Evolutionary conservation across 768 basidiomycete genomes (phyloP).

Genomic region (Lepiota venenata): DNA sequence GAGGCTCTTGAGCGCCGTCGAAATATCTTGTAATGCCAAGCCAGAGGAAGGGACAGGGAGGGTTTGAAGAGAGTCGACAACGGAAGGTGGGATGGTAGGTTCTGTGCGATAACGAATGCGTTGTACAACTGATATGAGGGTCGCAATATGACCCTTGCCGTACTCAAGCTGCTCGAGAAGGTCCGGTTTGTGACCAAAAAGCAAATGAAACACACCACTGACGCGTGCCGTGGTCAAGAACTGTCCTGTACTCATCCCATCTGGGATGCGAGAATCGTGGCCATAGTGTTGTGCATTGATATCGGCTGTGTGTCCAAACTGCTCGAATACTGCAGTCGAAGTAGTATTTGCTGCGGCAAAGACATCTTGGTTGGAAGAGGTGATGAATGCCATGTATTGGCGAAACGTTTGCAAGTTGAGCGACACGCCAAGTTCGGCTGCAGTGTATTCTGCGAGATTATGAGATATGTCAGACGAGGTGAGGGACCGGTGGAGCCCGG

Average conservation of each 20-base stretch:
- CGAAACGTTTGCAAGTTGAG: background rate
- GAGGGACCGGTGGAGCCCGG: no score
- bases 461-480: no score
- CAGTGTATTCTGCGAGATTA: no score
- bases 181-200: slow-evolving; percentile 5
- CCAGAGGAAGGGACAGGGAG: no score
- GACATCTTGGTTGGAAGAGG: background rate
- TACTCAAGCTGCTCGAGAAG: background rate
- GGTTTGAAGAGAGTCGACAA: no score
- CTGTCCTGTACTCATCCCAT: slow-evolving; percentile 2
- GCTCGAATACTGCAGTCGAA: slow-evolving; percentile 3
- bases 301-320: slow-evolving; percentile 11
- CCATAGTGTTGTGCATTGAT: slow-evolving; percentile 16
- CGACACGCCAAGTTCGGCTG: background rate
- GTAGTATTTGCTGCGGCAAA: background rate
- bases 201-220: slow-evolving; percentile 15
- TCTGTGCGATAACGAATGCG: background rate
- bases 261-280: slow-evolving; percentile 7
- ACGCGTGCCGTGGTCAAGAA: slow-evolving; percentile 11
- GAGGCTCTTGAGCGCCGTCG: no score
- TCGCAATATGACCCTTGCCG: background rate
- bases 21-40: background rate
- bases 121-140: background rate
- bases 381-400: slow-evolving; percentile 11
- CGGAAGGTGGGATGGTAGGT: no score